phyloP scores from a whole-genome alignment of 331 rosid species.

The Malus hybrid region DNA sequence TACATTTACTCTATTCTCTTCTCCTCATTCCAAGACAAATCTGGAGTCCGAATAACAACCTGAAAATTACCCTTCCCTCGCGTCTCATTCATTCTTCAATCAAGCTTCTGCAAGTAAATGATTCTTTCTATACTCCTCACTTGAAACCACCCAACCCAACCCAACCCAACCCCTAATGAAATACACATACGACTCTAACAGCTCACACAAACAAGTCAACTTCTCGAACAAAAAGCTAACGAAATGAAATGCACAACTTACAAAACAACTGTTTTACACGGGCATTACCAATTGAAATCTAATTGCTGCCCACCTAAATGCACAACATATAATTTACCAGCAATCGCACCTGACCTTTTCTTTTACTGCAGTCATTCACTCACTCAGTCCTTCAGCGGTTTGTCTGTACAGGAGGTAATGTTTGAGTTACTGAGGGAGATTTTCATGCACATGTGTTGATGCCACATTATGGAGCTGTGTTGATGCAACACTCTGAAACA shows the following conservation, averaged over 20 bases:
- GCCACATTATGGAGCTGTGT: slow-evolving; percentile 38
- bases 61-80: neutral
- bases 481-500: slow-evolving; percentile 47
- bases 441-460: slow-evolving; percentile 49
- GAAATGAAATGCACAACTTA: too few species aligned
- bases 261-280: neutral
- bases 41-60: neutral
- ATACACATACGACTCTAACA: too few species aligned
- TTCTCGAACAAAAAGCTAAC: too few species aligned
- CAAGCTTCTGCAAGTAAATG: too few species aligned
- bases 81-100: too few species aligned
- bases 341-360: neutral
- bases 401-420: neutral
- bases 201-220: too few species aligned
- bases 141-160: too few species aligned
- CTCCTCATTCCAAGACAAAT: neutral
- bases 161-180: too few species aligned
- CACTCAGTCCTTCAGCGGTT: neutral
- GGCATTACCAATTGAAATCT: neutral
- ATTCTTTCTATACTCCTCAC: too few species aligned
- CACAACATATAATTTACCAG: neutral
- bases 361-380: neutral
- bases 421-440: slow-evolving; percentile 45
- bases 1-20: neutral
- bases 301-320: neutral